Base-by-base conservation (phyloP, 2,329 filamentous ascomycete genomes). In the Blastomyces percursus region DNA sequence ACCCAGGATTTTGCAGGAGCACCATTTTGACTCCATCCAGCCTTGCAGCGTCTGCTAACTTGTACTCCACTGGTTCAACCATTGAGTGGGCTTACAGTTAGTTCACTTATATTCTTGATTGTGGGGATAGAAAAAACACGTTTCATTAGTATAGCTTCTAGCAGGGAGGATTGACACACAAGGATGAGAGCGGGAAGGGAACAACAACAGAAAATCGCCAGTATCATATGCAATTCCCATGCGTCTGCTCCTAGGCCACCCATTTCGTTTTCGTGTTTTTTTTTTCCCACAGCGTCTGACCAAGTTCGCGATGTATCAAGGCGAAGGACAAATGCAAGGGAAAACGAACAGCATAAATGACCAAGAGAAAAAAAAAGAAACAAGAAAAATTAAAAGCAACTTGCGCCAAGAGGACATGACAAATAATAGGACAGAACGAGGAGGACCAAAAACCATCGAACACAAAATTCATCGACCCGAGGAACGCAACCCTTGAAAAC, bases 81-180 rank as follows among this genome's bases (percentile, higher is more conserved):
- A 35, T 35, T 35, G 1, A 35, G 8, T 7, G 8, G 32, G 7
- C 32, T 35, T 35, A 35, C 32, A 32, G 14, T 11, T 21, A 32
- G 14, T 11, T 21, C 9, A 42, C 19, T 48, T 32, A 30, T 52
- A 52, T 52, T n/a, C 50, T 32, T 14, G 16, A 52, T 30, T 52
- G 30, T 16, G 30, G 12, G 16, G 27, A 9, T 3, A 44, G 16
- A 44, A 16, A 32, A 56, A 24, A 48, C 32, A 56, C 50, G 32
- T 24, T 60, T 60, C 58, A 60, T 60, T 60, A 60, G 27, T 51
- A 46, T 55, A 61, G 30, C n/a, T 38, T 51, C 35, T 61, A 57
- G 56, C 27, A 16, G 51, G 24, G 40, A 50, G 19, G 38, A 62
- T 21, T 30, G 38, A 40, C 19, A 62, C 21, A 52, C 32, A 38